Base-by-base conservation (phyloP, 768 basidiomycete species). In the Neoboletus subvelutipes region DNA sequence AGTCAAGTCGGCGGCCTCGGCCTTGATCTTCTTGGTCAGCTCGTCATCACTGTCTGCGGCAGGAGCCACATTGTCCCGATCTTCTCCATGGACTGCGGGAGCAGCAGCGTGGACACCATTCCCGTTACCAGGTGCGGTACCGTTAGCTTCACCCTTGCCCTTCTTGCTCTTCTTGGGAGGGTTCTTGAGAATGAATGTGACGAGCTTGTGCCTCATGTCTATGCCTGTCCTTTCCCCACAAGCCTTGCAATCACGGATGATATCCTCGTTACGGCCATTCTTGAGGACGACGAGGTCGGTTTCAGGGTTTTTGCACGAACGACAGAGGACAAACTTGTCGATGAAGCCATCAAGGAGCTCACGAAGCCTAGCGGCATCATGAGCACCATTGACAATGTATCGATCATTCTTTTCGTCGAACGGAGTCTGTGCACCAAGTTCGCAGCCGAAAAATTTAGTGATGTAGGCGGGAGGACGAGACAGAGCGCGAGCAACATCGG, bases 381-480 rank as follows among this genome's bases (percentile, higher is more conserved):
- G 97, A 28, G 93, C 93, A 47, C 97, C 97, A 66, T 98, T 98
- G 74, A 98, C 96, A 62, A 99, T 98, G 78, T 96, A 99, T 46
- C 96, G 84, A 64, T 99, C 97, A 67, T 92, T 92, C 75, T 93
- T 94, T 74, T 96, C 93, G 73, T 98, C 94, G 70, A 92, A 88
- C 22, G 94, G 89, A 34, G 94, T 96, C 76, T 98, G 96, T 34
- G 97, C 97, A 61, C 97, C 97, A 55, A 98, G 88, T 74, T 99
- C 97, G 73, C 92, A 94, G 33, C 97, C 97, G 67, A 99, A 98
- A 81, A 95, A 99, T 76, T 99, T 99, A 75, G 96, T 98, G 60
- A 96, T 90, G 73, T 98, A 97, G 42, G 94, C 84, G 28, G 97
- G 90, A 57, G 96, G 96, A 56, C 97, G 89, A 68, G 88, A 92